phyloP scores from a whole-genome alignment of 2,329 filamentous ascomycete species.

The Proliferodiscus dingleyae region DNA sequence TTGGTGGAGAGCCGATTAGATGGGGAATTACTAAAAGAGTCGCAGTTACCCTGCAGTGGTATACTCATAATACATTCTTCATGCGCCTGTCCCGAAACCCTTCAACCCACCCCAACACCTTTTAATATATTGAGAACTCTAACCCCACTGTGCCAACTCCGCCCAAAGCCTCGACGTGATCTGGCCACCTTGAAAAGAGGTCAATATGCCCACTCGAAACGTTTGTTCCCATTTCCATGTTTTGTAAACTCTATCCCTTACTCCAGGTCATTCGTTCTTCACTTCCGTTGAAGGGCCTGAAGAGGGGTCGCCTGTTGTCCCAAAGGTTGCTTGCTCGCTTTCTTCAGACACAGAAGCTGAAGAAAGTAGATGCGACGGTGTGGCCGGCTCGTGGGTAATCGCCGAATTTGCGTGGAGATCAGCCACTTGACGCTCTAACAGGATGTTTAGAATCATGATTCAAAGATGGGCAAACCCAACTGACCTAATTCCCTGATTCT shows the following conservation, averaged over 20 bases:
- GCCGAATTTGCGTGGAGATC: slow-evolving; percentile 27
- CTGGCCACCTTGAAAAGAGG: background rate
- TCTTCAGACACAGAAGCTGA: slow-evolving; percentile 29
- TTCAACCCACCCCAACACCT: too few species aligned
- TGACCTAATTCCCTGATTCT: slow-evolving; percentile 69
- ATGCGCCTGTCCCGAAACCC: background rate
- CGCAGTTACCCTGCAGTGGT: background rate
- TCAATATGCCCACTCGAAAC: background rate
- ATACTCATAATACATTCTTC: background rate
- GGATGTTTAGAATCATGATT: slow-evolving; percentile 6
- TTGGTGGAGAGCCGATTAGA: background rate
- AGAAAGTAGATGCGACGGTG: slow-evolving; percentile 27
- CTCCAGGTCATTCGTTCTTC: background rate
- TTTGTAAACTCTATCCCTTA: background rate
- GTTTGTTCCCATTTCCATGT: background rate
- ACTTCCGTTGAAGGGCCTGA: background rate
- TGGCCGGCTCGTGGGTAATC: slow-evolving; percentile 29
- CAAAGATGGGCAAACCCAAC: slow-evolving; percentile 14
- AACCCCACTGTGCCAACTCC: background rate
- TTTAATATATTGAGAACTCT: background rate
- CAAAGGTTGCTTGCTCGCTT: background rate
- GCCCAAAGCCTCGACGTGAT: background rate
- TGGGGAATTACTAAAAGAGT: background rate
- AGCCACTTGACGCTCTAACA: slow-evolving; percentile 27
- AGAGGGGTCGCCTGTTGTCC: background rate